These are phyloP conservation scores for Lonicera japonica DNA, from an alignment of 129 eudicot species.

Conservation along the genomic window DNA sequence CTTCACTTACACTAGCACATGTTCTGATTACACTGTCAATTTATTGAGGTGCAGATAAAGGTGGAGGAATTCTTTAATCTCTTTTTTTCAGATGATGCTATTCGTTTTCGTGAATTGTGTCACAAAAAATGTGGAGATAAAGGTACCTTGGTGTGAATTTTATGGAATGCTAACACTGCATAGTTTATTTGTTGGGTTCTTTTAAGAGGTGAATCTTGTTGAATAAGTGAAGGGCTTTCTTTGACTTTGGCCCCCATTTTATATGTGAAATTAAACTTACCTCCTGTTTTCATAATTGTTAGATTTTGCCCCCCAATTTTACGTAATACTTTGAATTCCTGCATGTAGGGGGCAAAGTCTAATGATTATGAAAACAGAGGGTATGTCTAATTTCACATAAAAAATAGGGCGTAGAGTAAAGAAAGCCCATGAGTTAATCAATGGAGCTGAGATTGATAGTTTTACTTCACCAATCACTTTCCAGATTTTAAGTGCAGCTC, in stretches of 20 bases:
- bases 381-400: too few species aligned
- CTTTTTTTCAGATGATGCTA: slow-evolving; percentile 66
- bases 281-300: too few species aligned
- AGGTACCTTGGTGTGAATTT: slow-evolving; percentile 39
- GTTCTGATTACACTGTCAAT: slow-evolving; percentile 1
- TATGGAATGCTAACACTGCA: slow-evolving; percentile 2
- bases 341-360: too few species aligned
- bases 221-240: too few species aligned
- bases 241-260: too few species aligned
- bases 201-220: not conserved
- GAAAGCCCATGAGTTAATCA: too few species aligned
- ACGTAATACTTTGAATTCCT: too few species aligned
- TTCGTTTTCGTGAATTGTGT: slow-evolving; percentile 61
- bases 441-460: not conserved
- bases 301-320: too few species aligned
- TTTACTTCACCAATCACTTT: slow-evolving; percentile 9
- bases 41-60: slow-evolving; percentile 42
- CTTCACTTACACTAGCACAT: not conserved
- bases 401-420: too few species aligned
- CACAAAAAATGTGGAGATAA: slow-evolving; percentile 83
- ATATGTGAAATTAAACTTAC: too few species aligned
- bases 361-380: too few species aligned
- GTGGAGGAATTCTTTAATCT: slow-evolving; percentile 76
- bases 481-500: slow-evolving; percentile 64
- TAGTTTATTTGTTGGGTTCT: not conserved